Percentiles rank a stretch among this genome's conserved stretches.
These are phyloP conservation scores for Rhododendron williamsianum DNA, from an alignment of 148 eudicot genomes.

Conservation along the genomic window DNA sequence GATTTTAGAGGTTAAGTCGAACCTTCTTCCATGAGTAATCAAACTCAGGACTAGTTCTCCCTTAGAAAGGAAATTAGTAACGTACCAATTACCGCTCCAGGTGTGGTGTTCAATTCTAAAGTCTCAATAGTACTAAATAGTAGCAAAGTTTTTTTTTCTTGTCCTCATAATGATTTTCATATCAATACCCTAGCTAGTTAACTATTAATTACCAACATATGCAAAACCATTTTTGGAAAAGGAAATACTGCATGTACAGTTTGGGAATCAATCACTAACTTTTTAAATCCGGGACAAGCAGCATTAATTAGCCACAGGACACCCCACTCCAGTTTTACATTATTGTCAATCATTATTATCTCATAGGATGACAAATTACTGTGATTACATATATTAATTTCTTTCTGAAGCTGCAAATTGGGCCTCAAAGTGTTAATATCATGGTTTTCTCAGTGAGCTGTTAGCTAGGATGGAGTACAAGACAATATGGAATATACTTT, in stretches of 20 bases:
- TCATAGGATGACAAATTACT: slow-evolving; percentile 1
- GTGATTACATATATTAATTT: neutral
- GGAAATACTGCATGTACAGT: neutral
- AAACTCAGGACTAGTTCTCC: too few relatives aligned
- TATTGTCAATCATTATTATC: slow-evolving; percentile 12
- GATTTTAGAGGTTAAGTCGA: too few relatives aligned
- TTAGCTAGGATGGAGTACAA: neutral
- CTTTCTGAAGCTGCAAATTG: neutral
- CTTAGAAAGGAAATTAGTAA: too few relatives aligned
- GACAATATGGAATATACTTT: neutral
- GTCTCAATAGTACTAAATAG: neutral
- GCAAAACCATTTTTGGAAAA: neutral
- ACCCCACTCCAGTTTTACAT: slow-evolving; percentile 6
- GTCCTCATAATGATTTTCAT: neutral
- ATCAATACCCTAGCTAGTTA: neutral
- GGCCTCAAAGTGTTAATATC: neutral
- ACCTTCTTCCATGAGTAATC: too few relatives aligned
- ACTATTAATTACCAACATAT: neutral
- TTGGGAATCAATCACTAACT: neutral
- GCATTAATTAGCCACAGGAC: slow-evolving; percentile 9
- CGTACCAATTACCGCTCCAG: neutral
- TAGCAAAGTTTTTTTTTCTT: neutral
- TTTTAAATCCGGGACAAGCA: neutral
- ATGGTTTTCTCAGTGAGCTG: neutral
- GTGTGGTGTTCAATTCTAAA: neutral